Conservation (phyloP, 2,329 filamentous ascomycete species). For the Zasmidium cellare region DNA sequence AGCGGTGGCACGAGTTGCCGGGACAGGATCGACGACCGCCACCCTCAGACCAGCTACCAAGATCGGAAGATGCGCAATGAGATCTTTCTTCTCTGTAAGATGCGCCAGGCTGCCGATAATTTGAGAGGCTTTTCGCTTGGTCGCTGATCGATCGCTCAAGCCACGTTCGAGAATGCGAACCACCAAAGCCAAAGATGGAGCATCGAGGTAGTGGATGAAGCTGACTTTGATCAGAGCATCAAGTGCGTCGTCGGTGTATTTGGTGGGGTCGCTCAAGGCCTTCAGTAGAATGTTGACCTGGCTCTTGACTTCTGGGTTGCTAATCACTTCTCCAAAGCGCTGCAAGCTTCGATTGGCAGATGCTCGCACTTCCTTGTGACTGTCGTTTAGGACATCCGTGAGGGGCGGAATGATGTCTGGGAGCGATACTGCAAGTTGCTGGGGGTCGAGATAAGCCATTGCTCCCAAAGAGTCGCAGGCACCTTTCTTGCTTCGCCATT, state of each 20-base stretch:
- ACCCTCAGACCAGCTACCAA: conserved; percentile 85
- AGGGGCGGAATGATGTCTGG: conserved; percentile 96
- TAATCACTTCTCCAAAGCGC: conserved; percentile 97
- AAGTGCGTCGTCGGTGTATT: conserved; percentile 91
- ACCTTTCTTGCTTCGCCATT: conserved; percentile 98
- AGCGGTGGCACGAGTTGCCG: conserved; percentile 91
- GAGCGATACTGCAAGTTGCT: conserved; percentile 87
- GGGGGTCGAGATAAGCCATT: conserved; percentile 97
- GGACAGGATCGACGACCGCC: conserved; percentile 92
- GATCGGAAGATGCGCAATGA: conserved; percentile 86
- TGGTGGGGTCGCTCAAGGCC: conserved; percentile 94
- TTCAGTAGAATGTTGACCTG: conserved; percentile 90
- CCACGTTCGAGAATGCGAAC: conserved; percentile 94
- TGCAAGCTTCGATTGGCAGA: conserved; percentile 95
- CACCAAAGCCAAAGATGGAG: conserved; percentile 89
- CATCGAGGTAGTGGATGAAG: conserved; percentile 97
- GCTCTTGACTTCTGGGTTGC: conserved; percentile 93
- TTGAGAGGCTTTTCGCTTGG: conserved; percentile 93
- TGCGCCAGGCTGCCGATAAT: conserved; percentile 98
- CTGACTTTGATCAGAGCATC: conserved; percentile 97
- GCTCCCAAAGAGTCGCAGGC: conserved; percentile 94
- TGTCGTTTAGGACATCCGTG: conserved; percentile 92
- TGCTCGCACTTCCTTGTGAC: conserved; percentile 91
- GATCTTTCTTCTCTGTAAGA: conserved; percentile 92
- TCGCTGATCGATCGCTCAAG: conserved; percentile 84